phyloP scores from a whole-genome alignment of 495 filamentous ascomycete species.

The Penicillium crystallinum region DNA sequence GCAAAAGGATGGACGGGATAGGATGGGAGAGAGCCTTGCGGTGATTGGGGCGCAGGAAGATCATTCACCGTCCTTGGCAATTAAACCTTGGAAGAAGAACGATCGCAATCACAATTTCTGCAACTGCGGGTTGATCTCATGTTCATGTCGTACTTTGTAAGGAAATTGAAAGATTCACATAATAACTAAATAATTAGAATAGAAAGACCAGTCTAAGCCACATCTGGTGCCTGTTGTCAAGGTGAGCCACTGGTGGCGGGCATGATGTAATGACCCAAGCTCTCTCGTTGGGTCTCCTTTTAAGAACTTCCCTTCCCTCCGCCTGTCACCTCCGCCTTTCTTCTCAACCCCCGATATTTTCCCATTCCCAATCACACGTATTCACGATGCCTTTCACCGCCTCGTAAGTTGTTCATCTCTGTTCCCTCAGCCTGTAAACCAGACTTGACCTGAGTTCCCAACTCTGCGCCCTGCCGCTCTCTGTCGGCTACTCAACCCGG shows the following conservation, averaged over 20 bases:
- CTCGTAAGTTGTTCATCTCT: constrained; percentile 43
- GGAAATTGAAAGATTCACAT: too few relatives aligned
- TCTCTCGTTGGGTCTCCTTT: constrained; percentile 7
- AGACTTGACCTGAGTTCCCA: neutral
- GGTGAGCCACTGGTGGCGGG: constrained; percentile 15
- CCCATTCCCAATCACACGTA: neutral
- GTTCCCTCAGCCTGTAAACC: neutral
- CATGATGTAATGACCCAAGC: constrained; percentile 21
- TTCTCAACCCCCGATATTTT: neutral
- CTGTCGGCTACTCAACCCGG: neutral
- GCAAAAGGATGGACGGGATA: constrained; percentile 22
- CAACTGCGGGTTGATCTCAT: neutral
- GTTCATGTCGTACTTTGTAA: too few relatives aligned
- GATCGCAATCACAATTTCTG: neutral
- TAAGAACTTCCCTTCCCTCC: constrained; percentile 12
- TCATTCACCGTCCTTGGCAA: neutral
- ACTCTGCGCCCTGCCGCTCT: neutral
- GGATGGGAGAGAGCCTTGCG: constrained; percentile 4
- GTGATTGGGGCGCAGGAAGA: neutral
- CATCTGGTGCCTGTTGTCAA: neutral
- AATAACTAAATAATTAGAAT: neutral
- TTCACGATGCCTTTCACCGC: constrained; percentile 60
- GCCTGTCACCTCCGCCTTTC: neutral
- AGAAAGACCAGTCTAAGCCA: constrained; percentile 3
- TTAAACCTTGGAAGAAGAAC: neutral